Percentiles rank a stretch among this genome's conserved stretches.
Conservation (phyloP, 2,329 filamentous ascomycete genomes). For the Trichophyton verrucosum region DNA sequence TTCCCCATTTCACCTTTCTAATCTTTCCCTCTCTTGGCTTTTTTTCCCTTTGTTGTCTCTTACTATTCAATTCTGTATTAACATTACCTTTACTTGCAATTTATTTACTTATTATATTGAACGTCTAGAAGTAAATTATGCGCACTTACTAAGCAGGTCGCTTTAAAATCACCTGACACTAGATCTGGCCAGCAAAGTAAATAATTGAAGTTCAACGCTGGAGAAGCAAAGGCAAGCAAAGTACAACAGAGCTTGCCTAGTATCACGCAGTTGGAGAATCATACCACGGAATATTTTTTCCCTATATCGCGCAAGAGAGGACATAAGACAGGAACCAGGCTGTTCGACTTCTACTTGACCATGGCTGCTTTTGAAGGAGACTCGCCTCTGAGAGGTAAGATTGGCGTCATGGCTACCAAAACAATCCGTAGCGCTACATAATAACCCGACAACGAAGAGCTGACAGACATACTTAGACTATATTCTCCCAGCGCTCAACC, state of each 20-base stretch:
- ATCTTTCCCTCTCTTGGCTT: neutral
- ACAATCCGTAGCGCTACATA: no score
- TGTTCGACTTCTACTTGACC: neutral
- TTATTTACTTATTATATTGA: neutral
- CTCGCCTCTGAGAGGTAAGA: neutral
- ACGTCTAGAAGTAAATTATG: neutral
- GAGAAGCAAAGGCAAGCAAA: neutral
- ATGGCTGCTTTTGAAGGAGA: constrained; percentile 12
- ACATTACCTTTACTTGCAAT: neutral
- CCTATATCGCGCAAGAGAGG: neutral
- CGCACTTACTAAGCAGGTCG: neutral
- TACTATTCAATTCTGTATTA: neutral
- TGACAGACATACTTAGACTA: constrained; percentile 13
- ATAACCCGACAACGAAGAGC: neutral
- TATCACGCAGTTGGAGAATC: neutral
- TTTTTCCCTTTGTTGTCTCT: neutral
- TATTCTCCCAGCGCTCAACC: constrained; percentile 14
- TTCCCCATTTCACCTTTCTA: neutral
- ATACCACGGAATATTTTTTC: neutral
- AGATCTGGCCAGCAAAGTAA: no score
- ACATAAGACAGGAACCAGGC: neutral
- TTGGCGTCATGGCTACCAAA: no score
- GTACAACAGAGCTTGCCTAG: neutral
- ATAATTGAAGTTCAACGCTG: neutral
- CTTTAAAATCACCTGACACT: neutral